phyloP scores from a whole-genome alignment of 208 protist species.

The Crithidia fasciculata region DNA sequence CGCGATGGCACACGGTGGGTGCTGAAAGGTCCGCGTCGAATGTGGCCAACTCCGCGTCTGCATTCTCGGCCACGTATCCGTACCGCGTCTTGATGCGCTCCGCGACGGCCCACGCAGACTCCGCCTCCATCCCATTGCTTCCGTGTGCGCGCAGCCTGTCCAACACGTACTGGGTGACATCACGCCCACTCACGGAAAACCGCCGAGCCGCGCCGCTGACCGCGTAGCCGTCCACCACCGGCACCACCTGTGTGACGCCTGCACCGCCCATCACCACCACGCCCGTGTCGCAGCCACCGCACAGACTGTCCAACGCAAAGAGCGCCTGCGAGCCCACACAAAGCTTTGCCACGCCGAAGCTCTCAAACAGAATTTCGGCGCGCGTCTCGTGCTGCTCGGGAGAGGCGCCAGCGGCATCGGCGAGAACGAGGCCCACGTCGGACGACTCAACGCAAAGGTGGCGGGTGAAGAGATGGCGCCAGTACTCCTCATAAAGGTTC shows the following conservation, averaged over 20 bases:
- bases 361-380: slow-evolving; percentile 99
- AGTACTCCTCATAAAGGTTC: slow-evolving; percentile 98
- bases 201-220: slow-evolving; percentile 95
- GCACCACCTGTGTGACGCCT: slow-evolving; percentile 98
- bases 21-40: slow-evolving; percentile 91
- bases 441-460: slow-evolving; percentile 98
- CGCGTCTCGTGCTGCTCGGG: slow-evolving; percentile 97
- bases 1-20: slow-evolving; percentile 66
- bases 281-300: slow-evolving; percentile 66
- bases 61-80: slow-evolving; percentile 94
- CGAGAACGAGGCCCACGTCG: slow-evolving; percentile 97
- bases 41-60: slow-evolving; percentile 90
- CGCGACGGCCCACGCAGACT: slow-evolving; percentile 92
- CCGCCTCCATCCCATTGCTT: slow-evolving; percentile 77
- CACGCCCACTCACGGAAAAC: slow-evolving; percentile 96
- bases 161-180: slow-evolving; percentile 97
- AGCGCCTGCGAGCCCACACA: slow-evolving; percentile 98
- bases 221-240: slow-evolving; percentile 97
- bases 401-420: slow-evolving; percentile 97
- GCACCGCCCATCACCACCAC: slow-evolving; percentile 98
- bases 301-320: slow-evolving; percentile 92
- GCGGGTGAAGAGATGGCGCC: slow-evolving; percentile 97
- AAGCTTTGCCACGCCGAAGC: slow-evolving; percentile 97
- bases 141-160: slow-evolving; percentile 93
- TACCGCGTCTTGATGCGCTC: slow-evolving; percentile 95